phyloP scores from a whole-genome alignment of 2,329 filamentous ascomycete species.

The Neocatenulostroma microsporum region DNA sequence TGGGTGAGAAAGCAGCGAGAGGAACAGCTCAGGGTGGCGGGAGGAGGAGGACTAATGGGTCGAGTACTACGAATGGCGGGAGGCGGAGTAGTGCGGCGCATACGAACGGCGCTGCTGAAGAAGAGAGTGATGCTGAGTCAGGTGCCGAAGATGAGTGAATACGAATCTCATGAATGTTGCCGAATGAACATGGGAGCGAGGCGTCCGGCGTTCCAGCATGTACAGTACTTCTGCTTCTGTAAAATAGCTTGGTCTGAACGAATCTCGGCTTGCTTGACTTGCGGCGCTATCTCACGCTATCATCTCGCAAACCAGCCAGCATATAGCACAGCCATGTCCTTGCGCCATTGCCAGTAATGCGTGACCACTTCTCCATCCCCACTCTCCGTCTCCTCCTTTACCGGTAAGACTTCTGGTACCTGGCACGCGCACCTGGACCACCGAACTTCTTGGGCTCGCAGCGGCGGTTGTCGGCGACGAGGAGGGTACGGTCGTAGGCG shows the following conservation, averaged over 20 bases:
- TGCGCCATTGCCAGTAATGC: slow-evolving; percentile 12
- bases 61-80: slow-evolving; percentile 7
- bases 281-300: neutral
- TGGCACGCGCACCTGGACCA: slow-evolving; percentile 86
- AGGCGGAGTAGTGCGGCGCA: slow-evolving; percentile 13
- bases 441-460: slow-evolving; percentile 99
- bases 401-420: slow-evolving; percentile 99
- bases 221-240: too few relatives aligned
- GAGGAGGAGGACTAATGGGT: slow-evolving; percentile 14
- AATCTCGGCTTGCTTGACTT: neutral
- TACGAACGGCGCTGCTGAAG: slow-evolving; percentile 14
- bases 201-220: slow-evolving; percentile 12
- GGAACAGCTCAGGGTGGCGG: neutral
- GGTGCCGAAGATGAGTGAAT: slow-evolving; percentile 5
- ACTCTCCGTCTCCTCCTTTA: slow-evolving; percentile 44
- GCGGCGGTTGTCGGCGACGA: slow-evolving; percentile 98
- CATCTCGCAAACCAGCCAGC: slow-evolving; percentile 5
- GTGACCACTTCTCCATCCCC: slow-evolving; percentile 3
- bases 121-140: slow-evolving; percentile 6
- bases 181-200: slow-evolving; percentile 10
- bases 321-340: slow-evolving; percentile 5
- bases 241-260: too few relatives aligned
- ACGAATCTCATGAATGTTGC: too few relatives aligned
- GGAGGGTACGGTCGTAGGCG: slow-evolving; percentile 91
- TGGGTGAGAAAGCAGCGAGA: slow-evolving; percentile 45